Evolutionary conservation across 163 green algal genomes (phyloP), one percentile per base, ranked within the genome.

Genomic region (Scenedesmus sp.): DNA sequence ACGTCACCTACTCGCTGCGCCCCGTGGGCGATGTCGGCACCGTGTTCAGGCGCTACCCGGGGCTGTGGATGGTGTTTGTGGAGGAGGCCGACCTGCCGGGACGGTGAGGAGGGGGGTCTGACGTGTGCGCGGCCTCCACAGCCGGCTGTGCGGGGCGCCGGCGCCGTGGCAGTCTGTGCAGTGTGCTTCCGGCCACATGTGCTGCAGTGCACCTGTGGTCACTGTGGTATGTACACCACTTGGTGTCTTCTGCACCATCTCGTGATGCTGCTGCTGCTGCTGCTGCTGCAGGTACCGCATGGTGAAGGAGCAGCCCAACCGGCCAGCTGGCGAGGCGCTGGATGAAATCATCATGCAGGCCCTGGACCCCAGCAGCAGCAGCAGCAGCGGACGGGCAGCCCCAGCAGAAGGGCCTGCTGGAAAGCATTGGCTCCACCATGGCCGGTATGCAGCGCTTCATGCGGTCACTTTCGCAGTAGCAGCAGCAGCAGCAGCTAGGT

Each of bases 41-140:
- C n/a, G 97, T 99, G 26, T 99, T 98, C 94, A 90, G 96, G 33
- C 87, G 95, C 76, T 99, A 97, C 89, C 97, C 97, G 16, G 95
- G 91, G 59, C 90, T 95, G 79, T 99, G 97, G 97, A 95, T 98
- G 94, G 93, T 97, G 65, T 97, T 97, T 87, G 83, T 97, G 42
- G 89, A 96, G 85, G 96, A 97, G 59, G 86, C 90, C 33, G 87
- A 91, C 18, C 44, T 95, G 81, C 95, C 94, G 1, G 96, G 97
- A 13, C 91, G 97, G 68, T 98, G 79, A 44, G 72, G 4, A 24
- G 20, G 43, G 18, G 79, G 72, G 49, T 13, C 13, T 13, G 49
- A 13, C 49, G 49, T 12, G 13, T 56, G 49, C 49, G 49, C n/a
- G n/a, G n/a, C n/a, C n/a, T n/a, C n/a, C n/a, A n/a, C n/a, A n/a